These are phyloP conservation scores for Blastobotrys apis DNA, from an alignment of 1,139 yeast genomes.

Conservation along the genomic window DNA sequence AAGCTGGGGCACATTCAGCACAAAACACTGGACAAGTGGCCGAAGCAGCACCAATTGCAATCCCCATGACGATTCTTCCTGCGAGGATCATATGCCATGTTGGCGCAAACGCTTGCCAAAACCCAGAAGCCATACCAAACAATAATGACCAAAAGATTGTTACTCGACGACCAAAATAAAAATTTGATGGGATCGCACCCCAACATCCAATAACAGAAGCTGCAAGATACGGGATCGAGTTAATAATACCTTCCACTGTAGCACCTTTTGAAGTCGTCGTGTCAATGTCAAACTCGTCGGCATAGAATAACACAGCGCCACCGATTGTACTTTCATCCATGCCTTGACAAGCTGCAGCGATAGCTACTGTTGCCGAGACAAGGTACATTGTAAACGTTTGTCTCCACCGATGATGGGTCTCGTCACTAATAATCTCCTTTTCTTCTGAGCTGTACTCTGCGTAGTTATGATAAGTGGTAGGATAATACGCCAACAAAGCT, in stretches of 20 bases:
- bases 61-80: slow-evolving; percentile 67
- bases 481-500: neutral
- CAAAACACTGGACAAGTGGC: slow-evolving; percentile 82
- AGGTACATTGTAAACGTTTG: neutral
- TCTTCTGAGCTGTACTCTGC: neutral
- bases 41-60: slow-evolving; percentile 77
- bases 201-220: slow-evolving; percentile 70
- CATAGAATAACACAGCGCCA: slow-evolving; percentile 75
- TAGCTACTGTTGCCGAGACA: neutral
- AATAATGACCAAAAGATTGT: slow-evolving; percentile 65
- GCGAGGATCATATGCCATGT: slow-evolving; percentile 72
- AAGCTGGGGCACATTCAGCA: slow-evolving; percentile 76
- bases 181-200: slow-evolving; percentile 65
- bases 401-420: neutral
- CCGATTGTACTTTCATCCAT: slow-evolving; percentile 87
- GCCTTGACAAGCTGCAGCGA: slow-evolving; percentile 48
- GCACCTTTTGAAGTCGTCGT: slow-evolving; percentile 39
- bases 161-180: slow-evolving; percentile 64
- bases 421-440: neutral
- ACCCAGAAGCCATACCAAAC: slow-evolving; percentile 61
- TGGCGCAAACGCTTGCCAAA: slow-evolving; percentile 73
- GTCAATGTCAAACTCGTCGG: slow-evolving; percentile 46
- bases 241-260: slow-evolving; percentile 65
- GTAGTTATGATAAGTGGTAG: neutral
- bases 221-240: slow-evolving; percentile 78